Evolutionary conservation across 495 filamentous ascomycete species (phyloP).

Genomic region (Gamarada debralockiae): DNA sequence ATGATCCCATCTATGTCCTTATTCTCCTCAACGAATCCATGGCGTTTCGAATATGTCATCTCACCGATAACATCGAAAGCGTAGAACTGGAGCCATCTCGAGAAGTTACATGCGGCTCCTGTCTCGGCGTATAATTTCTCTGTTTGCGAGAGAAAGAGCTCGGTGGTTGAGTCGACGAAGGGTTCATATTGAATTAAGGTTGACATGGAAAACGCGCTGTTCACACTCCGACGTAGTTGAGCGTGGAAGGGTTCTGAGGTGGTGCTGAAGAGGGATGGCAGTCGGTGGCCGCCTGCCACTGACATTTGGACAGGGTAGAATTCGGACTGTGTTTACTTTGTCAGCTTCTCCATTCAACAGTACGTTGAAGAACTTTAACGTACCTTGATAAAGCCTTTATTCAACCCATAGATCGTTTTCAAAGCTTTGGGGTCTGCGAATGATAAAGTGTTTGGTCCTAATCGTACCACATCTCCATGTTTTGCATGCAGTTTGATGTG

Average conservation of each 20-base stretch:
- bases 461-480: slow-evolving; percentile 53
- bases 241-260: slow-evolving; percentile 71
- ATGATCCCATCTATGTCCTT: slow-evolving; percentile 62
- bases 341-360: neutral
- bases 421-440: slow-evolving; percentile 52
- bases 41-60: slow-evolving; percentile 61
- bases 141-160: slow-evolving; percentile 60
- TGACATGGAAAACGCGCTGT: slow-evolving; percentile 70
- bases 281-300: slow-evolving; percentile 56
- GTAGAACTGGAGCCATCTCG: slow-evolving; percentile 73
- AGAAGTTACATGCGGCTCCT: slow-evolving; percentile 56
- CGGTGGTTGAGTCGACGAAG: slow-evolving; percentile 63
- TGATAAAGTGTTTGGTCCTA: slow-evolving; percentile 53
- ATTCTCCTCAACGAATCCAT: slow-evolving; percentile 60
- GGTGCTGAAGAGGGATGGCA: slow-evolving; percentile 76
- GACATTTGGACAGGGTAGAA: slow-evolving; percentile 70
- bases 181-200: slow-evolving; percentile 71
- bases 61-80: slow-evolving; percentile 75
- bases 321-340: slow-evolving; percentile 48
- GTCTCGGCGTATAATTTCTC: slow-evolving; percentile 52
- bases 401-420: slow-evolving; percentile 74
- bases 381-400: slow-evolving; percentile 79
- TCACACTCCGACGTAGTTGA: slow-evolving; percentile 64
- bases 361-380: slow-evolving; percentile 2
- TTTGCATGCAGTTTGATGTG: slow-evolving; percentile 64